Base-by-base conservation (phyloP, 2,329 filamentous ascomycete species). In the Biscogniauxia mediterranea region DNA sequence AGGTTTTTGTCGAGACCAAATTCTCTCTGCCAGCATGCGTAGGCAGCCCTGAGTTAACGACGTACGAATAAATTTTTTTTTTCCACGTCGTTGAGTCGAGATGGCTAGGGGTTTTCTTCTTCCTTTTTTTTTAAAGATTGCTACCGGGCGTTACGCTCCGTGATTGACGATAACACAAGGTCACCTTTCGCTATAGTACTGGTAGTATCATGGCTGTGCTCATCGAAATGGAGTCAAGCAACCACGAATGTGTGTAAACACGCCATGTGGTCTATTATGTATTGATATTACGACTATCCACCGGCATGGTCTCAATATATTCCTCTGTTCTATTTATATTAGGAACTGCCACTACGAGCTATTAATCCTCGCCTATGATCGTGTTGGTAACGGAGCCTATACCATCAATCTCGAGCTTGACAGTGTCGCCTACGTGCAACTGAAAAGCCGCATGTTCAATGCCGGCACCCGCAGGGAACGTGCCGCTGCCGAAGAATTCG, bases 1-100 rank as follows among this genome's bases (percentile, higher is more conserved):
- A 96, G 82, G 84, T 95, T 1, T 96, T 83, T 73, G 80, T 84
- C 1, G 79, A 87, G 77, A 87, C 85, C 2, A 83, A 79, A 71
- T 85, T 84, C 60, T 86, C 83, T 1, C 73, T 77, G 26, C 83
- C 83, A 0, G 72, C 75, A 15, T 77, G 77, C 1, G 59, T 69
- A 21, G 81, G 79, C 0, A 78, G 75, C 15, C 82, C 82, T 0
- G 68, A 75, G 64, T 64, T 84, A 66, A 84, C 78, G 5, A 75
- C 62, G 9, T 81, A 76, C 15, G 13, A 46, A 32, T 58, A 21
- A 50, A n/a, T n/a, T n/a, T n/a, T n/a, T n/a, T n/a, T 50, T 17
- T 2, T 50, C 5, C 17, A 50, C 46, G 46, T 50, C 46, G 5
- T 50, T 6, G 17, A 50, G 46, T 50, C n/a, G 46, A 50, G 11